These are phyloP conservation scores for Penicillium psychrosexuale DNA, from an alignment of 2,329 filamentous ascomycete species.

Conservation along the genomic window DNA sequence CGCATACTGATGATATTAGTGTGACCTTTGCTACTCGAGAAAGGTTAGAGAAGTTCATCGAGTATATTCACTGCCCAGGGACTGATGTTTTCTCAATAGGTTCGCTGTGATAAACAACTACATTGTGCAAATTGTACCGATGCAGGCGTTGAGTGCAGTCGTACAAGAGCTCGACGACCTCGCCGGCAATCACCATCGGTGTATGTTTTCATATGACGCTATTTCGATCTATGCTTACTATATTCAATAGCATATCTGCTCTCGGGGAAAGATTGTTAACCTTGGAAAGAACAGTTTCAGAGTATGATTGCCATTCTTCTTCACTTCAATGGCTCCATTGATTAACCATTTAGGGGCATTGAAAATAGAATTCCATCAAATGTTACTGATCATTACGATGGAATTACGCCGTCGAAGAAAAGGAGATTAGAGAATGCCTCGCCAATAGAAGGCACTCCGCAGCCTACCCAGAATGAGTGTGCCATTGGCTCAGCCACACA, in stretches of 20 bases:
- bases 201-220: slow-evolving; percentile 4
- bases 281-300: slow-evolving; percentile 12
- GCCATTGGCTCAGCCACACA: slow-evolving; percentile 18
- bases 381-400: neutral
- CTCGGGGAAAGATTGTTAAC: slow-evolving; percentile 16
- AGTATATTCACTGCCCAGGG: neutral
- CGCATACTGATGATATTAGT: slow-evolving; percentile 14
- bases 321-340: neutral
- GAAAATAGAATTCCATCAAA: neutral
- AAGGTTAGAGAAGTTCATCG: slow-evolving; percentile 15
- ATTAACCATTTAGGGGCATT: slow-evolving; percentile 1
- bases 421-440: slow-evolving; percentile 5
- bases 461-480: slow-evolving; percentile 7
- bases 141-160: slow-evolving; percentile 22
- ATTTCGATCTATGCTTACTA: neutral
- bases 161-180: slow-evolving; percentile 15
- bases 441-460: neutral
- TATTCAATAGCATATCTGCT: slow-evolving; percentile 8
- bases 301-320: neutral
- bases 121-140: slow-evolving; percentile 27
- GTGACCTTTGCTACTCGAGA: slow-evolving; percentile 27
- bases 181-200: slow-evolving; percentile 10
- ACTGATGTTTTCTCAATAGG: slow-evolving; percentile 6
- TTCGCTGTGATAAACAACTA: slow-evolving; percentile 25
- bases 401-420: slow-evolving; percentile 3